Conservation (phyloP, 1,284 basidiomycete species). For the Moniliophthora roreri region DNA sequence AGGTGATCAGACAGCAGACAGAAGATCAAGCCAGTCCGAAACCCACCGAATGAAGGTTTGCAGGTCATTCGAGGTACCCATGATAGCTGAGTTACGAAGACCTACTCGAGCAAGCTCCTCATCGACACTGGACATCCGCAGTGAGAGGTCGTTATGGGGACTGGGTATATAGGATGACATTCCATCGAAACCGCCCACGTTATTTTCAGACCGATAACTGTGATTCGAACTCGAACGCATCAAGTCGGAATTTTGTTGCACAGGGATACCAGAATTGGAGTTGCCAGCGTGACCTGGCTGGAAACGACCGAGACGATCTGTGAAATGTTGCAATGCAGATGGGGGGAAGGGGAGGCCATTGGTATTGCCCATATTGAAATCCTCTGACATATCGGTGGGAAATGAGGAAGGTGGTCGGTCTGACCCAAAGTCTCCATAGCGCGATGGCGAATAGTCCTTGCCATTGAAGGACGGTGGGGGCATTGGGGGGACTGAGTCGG, state of each 20-base stretch:
- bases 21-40: slow-evolving; percentile 1
- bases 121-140: slow-evolving; percentile 61
- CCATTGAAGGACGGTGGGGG: slow-evolving; percentile 52
- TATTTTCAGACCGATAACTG: slow-evolving; percentile 46
- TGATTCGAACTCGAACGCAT: slow-evolving; percentile 68
- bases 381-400: slow-evolving; percentile 59
- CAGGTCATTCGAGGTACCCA: slow-evolving; percentile 66
- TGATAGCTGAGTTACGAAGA: slow-evolving; percentile 52
- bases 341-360: slow-evolving; percentile 46
- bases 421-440: slow-evolving; percentile 51
- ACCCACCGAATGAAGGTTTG: slow-evolving; percentile 77
- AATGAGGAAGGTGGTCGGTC: slow-evolving; percentile 65
- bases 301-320: slow-evolving; percentile 55
- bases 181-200: slow-evolving; percentile 52
- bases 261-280: slow-evolving; percentile 37
- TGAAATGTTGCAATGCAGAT: slow-evolving; percentile 51
- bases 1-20: slow-evolving; percentile 10
- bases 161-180: slow-evolving; percentile 55
- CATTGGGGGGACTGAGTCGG: slow-evolving; percentile 55
- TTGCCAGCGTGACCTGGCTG: slow-evolving; percentile 39
- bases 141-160: slow-evolving; percentile 51
- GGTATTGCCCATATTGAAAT: slow-evolving; percentile 51
- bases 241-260: slow-evolving; percentile 45
- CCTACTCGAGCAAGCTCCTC: slow-evolving; percentile 65
- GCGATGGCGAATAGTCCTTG: slow-evolving; percentile 55